A percentile compares a stretch with the other conserved stretches of the same genome.
These are phyloP conservation scores for Penicillium odoratum DNA, from an alignment of 495 filamentous ascomycete genomes.

Conservation along the genomic window DNA sequence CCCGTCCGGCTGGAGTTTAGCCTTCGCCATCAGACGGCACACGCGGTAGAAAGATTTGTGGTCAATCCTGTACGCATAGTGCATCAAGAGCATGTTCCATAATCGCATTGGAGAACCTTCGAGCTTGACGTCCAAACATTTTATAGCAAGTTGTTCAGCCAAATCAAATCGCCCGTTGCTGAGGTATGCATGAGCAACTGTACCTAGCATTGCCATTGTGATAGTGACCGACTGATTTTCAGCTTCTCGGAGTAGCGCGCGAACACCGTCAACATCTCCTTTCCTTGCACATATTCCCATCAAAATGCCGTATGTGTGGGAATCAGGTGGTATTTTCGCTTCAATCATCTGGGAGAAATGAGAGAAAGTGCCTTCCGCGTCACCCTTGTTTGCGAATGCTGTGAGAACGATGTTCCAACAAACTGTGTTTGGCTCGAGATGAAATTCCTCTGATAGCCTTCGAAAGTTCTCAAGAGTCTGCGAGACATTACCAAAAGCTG, in stretches of 20 bases:
- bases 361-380: conserved; percentile 61
- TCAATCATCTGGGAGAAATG: conserved; percentile 58
- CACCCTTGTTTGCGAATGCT: conserved; percentile 62
- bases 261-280: conserved; percentile 70
- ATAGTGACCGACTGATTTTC: conserved; percentile 40
- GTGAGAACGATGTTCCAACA: conserved; percentile 80
- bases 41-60: conserved; percentile 58
- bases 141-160: conserved; percentile 62
- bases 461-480: conserved; percentile 60
- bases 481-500: conserved; percentile 59
- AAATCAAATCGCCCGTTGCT: conserved; percentile 56
- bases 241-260: conserved; percentile 61
- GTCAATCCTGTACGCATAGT: conserved; percentile 66
- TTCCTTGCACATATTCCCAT: conserved; percentile 69
- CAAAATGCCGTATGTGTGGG: conserved; percentile 65
- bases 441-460: conserved; percentile 52
- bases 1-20: conserved; percentile 58
- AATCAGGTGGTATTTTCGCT: conserved; percentile 46
- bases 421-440: conserved; percentile 49
- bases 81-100: conserved; percentile 76
- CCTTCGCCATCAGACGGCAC: conserved; percentile 60
- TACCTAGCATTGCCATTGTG: conserved; percentile 56
- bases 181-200: conserved; percentile 68
- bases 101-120: conserved; percentile 55
- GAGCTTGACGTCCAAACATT: conserved; percentile 38